phyloP scores from a whole-genome alignment of 306 rosid genomes.

The Gynostemma pentaphyllum region DNA sequence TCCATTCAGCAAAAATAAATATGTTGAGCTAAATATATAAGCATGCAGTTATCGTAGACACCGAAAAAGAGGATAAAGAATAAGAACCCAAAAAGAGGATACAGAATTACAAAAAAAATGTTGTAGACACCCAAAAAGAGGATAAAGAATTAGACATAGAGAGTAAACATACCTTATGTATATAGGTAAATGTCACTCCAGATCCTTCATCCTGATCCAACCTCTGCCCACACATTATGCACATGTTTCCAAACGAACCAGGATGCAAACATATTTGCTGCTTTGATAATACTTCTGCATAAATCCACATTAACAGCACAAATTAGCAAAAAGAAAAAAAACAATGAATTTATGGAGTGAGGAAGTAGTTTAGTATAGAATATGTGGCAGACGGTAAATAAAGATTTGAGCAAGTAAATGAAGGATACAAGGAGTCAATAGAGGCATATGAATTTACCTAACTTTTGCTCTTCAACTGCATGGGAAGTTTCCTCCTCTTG shows the following conservation, averaged over 20 bases:
- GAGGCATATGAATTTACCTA: slow-evolving; percentile 27
- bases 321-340: background rate
- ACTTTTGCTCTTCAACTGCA: slow-evolving; percentile 16
- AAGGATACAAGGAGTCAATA: background rate
- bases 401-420: background rate
- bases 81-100: background rate
- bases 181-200: slow-evolving; percentile 74
- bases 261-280: slow-evolving; percentile 53
- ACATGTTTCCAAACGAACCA: slow-evolving; percentile 68
- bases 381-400: background rate
- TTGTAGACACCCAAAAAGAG: background rate
- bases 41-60: too few species aligned
- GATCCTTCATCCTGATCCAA: slow-evolving; percentile 50
- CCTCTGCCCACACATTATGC: slow-evolving; percentile 61
- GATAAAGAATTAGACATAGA: background rate
- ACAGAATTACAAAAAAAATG: too few species aligned
- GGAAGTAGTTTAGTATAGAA: background rate
- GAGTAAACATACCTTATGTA: slow-evolving; percentile 51
- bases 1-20: background rate
- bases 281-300: slow-evolving; percentile 35
- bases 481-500: slow-evolving; percentile 29
- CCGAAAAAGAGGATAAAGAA: background rate
- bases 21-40: too few species aligned
- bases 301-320: background rate
- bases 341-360: background rate